phyloP scores from a whole-genome alignment of 2,329 filamentous ascomycete species.

The Calonectria montana region DNA sequence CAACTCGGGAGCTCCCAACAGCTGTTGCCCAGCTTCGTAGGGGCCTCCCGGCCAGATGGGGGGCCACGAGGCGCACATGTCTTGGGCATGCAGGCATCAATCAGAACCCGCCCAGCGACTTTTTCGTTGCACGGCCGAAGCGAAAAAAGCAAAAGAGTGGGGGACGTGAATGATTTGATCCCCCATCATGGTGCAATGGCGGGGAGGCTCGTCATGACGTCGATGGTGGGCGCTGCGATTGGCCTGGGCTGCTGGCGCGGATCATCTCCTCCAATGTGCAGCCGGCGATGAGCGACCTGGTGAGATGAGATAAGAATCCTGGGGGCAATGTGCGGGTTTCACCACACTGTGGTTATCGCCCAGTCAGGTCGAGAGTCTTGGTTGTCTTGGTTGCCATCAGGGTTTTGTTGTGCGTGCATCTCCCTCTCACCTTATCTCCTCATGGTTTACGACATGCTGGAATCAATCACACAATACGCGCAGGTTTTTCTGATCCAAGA shows the following conservation, averaged over 20 bases:
- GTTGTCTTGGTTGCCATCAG: neutral
- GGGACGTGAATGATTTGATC: slow-evolving; percentile 33
- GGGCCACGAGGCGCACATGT: neutral
- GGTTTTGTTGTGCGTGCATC: neutral
- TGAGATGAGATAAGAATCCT: neutral
- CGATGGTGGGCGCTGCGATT: slow-evolving; percentile 29
- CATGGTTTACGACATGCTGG: slow-evolving; percentile 48
- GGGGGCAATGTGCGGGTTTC: neutral
- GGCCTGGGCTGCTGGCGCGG: slow-evolving; percentile 12
- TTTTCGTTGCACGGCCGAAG: neutral
- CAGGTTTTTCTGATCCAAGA: slow-evolving; percentile 64
- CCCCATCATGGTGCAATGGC: slow-evolving; percentile 7
- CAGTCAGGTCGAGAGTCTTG: neutral
- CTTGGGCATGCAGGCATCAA: neutral
- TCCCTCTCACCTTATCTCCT: neutral
- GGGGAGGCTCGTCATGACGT: slow-evolving; percentile 38
- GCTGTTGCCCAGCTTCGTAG: slow-evolving; percentile 7
- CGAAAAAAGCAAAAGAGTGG: slow-evolving; percentile 33
- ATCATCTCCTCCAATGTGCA: neutral
- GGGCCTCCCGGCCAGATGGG: neutral
- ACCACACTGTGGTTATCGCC: neutral
- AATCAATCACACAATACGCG: slow-evolving; percentile 68
- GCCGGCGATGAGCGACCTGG: neutral
- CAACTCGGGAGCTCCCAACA: neutral
- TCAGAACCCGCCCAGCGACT: neutral